Base-by-base conservation (phyloP, 352 stramenopile genomes). In the Stramenopiles sp. region DNA sequence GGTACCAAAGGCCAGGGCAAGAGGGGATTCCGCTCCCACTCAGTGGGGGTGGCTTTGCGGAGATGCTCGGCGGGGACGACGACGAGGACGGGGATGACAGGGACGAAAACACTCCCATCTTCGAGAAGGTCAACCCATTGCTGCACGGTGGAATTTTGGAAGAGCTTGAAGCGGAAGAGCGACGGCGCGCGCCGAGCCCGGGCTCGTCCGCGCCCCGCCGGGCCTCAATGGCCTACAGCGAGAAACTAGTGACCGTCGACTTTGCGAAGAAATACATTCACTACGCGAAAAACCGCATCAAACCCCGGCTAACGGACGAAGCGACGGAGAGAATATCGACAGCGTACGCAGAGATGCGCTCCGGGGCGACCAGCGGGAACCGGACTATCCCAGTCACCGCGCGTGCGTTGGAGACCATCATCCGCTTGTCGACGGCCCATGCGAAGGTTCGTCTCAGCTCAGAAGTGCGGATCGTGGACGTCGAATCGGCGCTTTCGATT, bases 191-290 rank as follows among this genome's bases (percentile, higher is more conserved):
- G 75, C 76, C 2, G 75, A 82, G 25, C 73, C 83, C 32, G 75
- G 79, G 34, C 77, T 79, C 33, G 31, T 63, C 32, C 81, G 87
- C 77, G 75, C 82, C 1, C 79, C 86, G 35, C 73, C 69, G 0
- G 4, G 73, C 30, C 6, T 76, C 25, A n/a, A 75, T 89, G 75
- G 34, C 36, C 25, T 69, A 68, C 12, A 53, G 78, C 31, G 73
- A 81, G 33, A 86, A 88, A 68, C 88, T 97, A 33, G 83, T 97
- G 33, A 94, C 94, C 68, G 74, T 92, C 68, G 91, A 96, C 77
- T 99, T 99, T 77, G 82, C 99, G 34, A 94, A 97, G 77, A 99
- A 98, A 85, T 99, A 97, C 80, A 89, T 99, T 77, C 92, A 97
- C 82, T 99, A 98, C 87, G 96, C 94, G 34, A 98, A 98, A 83